Base-by-base conservation (phyloP, 106 monocot genomes). In the Iris macrosiphon region DNA sequence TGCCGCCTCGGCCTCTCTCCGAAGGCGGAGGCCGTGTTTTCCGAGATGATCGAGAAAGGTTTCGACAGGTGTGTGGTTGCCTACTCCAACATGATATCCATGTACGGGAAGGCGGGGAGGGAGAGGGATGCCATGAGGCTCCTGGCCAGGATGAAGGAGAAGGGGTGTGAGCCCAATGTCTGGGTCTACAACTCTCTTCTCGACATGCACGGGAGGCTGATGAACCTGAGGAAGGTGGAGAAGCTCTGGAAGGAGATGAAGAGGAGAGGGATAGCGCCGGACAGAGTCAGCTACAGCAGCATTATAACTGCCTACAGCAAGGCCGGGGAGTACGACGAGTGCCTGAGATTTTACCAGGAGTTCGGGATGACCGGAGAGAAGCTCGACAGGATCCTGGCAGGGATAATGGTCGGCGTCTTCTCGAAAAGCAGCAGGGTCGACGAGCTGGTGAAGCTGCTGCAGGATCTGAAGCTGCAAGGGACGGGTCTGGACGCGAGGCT, bases 221-320 rank as follows among this genome's bases (percentile, higher is more conserved):
- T 48, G 42, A 66, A 93, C 25, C 28, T 75, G 12, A 63, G 68
- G 50, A 71, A 81, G 52, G 88, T 84, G 31, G 88, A 84, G 56
- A 88, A 81, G 64, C 59, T 93, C 1, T 84, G 93, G 84, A 88
- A 75, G 72, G 93, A 93, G 80, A 93, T 93, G 88, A 54, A 78
- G 45, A 34, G 93, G 29, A 56, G 80, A 62, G 65, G 58, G 23
- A 45, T 84, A 12, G 42, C 15, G 11, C 69, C 93, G 0, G 93
- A 93, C 41, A 83, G 37, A 53, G 62, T 93, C 17, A 93, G 75
- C 47, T 93, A 93, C 26, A 88, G 80, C 0, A 77, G 77, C 66
- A 61, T 78, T 22, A 81, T 93, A 39, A 45, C 46, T 12, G 93
- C 88, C 0, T 81, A 81, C 52, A 77, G 64, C 60, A 75, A 71